A percentile compares a stretch with the other conserved stretches of the same genome.
Conservation (phyloP, 2,329 filamentous ascomycete genomes). For the Fusarium nodosum region DNA sequence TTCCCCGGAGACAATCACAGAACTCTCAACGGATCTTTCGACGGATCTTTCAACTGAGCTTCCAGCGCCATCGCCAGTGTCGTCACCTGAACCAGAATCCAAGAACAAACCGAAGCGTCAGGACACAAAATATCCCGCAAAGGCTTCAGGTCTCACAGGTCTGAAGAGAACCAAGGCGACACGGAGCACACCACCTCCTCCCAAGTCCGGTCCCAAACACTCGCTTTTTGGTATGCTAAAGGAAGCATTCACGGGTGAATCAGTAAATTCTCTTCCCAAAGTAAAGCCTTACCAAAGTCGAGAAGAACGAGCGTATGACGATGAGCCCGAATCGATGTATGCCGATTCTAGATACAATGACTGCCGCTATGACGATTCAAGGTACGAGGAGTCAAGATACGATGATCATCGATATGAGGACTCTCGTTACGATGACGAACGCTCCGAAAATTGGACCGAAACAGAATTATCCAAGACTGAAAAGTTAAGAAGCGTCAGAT, state of each 20-base stretch:
- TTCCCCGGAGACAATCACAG: constrained; percentile 21
- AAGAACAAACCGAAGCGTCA: constrained; percentile 42
- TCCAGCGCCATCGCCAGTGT: constrained; percentile 4
- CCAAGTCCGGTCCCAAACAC: constrained; percentile 62
- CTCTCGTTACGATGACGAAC: constrained; percentile 43
- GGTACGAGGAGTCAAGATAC: constrained; percentile 36
- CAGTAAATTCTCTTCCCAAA: constrained; percentile 61
- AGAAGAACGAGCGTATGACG: constrained; percentile 56
- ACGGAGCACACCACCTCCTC: constrained; percentile 62
- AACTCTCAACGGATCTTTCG: constrained; percentile 18
- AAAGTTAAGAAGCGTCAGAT: constrained; percentile 33
- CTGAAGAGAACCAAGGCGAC: constrained; percentile 71
- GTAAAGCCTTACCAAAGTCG: constrained; percentile 64
- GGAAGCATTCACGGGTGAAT: constrained; percentile 74
- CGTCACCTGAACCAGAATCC: constrained; percentile 32
- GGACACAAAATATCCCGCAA: constrained; percentile 36
- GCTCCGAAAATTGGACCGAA: constrained; percentile 48
- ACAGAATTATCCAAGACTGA: constrained; percentile 42
- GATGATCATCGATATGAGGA: constrained; percentile 38
- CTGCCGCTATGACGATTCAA: constrained; percentile 38
- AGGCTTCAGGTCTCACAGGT: constrained; percentile 50
- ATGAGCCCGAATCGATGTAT: constrained; percentile 47
- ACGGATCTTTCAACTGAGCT: constrained; percentile 18
- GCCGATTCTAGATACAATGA: constrained; percentile 42
- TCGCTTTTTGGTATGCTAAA: constrained; percentile 71